Conservation (phyloP, 257 asterid species). For the Lithospermum erythrorhizon region DNA sequence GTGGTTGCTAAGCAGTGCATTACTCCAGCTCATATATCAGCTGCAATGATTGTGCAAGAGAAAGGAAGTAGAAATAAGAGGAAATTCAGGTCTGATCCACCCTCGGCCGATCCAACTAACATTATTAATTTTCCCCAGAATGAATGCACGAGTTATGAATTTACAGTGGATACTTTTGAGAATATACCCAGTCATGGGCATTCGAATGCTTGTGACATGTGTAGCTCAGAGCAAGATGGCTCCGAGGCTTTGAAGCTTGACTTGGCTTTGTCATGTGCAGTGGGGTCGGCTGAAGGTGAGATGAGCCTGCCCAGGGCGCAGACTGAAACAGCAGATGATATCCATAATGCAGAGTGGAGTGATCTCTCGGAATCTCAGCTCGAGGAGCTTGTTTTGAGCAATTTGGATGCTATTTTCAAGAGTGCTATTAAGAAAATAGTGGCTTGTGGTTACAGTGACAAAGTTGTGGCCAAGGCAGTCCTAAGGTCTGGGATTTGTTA, state of each 20-base stretch:
- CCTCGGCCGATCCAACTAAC: conserved; percentile 45
- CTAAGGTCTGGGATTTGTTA: conserved; percentile 83
- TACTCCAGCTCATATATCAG: conserved; percentile 51
- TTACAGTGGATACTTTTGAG: conserved; percentile 66
- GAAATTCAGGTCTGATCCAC: conserved; percentile 87
- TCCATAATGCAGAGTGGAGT: conserved; percentile 82
- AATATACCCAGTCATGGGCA: conserved; percentile 25
- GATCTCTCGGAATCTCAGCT: conserved; percentile 82
- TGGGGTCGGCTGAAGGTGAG: conserved; percentile 38
- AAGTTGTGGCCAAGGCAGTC: conserved; percentile 65
- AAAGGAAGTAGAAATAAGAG: conserved; percentile 90
- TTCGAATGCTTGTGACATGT: conserved; percentile 45
- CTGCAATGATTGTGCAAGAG: conserved; percentile 46
- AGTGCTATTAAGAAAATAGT: conserved; percentile 69
- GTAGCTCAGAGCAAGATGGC: conserved; percentile 36
- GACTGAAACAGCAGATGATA: conserved; percentile 35
- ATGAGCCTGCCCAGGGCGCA: conserved; percentile 37
- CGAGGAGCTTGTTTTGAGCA: conserved; percentile 65
- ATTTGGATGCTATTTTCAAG: conserved; percentile 64
- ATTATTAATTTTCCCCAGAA: conserved; percentile 38
- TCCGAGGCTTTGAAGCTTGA: conserved; percentile 59
- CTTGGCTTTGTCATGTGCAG: conserved; percentile 65
- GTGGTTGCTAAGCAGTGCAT: conserved; percentile 62
- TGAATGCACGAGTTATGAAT: conserved; percentile 56
- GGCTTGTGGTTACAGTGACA: conserved; percentile 62